Percentiles rank a stretch among this genome's conserved stretches.
Evolutionary conservation across 495 filamentous ascomycete species (phyloP).

Genomic region (Penicillium dipodomyicola): DNA sequence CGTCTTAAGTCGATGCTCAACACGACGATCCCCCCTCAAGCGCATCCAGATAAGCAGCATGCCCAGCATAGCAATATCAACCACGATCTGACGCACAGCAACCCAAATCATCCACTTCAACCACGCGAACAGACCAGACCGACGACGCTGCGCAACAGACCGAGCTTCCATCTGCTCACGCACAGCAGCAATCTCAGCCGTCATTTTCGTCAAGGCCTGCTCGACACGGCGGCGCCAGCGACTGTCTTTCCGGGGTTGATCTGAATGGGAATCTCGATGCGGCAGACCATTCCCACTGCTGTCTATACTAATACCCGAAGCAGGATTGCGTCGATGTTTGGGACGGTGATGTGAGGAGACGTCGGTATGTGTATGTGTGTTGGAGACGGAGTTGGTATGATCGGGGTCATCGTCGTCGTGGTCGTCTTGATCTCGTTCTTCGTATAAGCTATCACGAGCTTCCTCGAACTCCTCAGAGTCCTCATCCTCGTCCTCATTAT

Average conservation of each 20-base stretch:
- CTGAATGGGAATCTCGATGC: constrained; percentile 13
- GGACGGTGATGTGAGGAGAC: constrained; percentile 14
- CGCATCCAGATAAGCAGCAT: constrained; percentile 77
- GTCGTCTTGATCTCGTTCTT: constrained; percentile 37
- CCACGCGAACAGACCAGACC: constrained; percentile 65
- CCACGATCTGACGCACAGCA: constrained; percentile 66
- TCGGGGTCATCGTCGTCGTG: constrained; percentile 10
- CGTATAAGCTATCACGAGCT: constrained; percentile 38
- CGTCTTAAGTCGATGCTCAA: constrained; percentile 72
- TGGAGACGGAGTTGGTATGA: constrained; percentile 18
- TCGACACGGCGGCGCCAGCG: constrained; percentile 84
- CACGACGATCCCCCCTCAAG: constrained; percentile 66
- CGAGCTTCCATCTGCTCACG: constrained; percentile 81
- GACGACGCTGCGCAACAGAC: constrained; percentile 38
- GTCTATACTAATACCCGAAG: constrained; percentile 7
- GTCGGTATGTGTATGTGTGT: constrained; percentile 15
- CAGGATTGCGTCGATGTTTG: constrained; percentile 15
- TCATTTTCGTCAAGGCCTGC: constrained; percentile 82
- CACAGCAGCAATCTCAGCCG: constrained; percentile 89
- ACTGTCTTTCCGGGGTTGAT: constrained; percentile 17
- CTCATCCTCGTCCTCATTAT: constrained; percentile 34
- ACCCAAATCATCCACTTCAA: constrained; percentile 67
- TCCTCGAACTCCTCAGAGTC: constrained; percentile 41
- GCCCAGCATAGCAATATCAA: constrained; percentile 68
- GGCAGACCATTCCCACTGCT: constrained; percentile 14